These are phyloP conservation scores for Osmanthus fragrans DNA, from an alignment of 257 asterid species.

Conservation along the genomic window DNA sequence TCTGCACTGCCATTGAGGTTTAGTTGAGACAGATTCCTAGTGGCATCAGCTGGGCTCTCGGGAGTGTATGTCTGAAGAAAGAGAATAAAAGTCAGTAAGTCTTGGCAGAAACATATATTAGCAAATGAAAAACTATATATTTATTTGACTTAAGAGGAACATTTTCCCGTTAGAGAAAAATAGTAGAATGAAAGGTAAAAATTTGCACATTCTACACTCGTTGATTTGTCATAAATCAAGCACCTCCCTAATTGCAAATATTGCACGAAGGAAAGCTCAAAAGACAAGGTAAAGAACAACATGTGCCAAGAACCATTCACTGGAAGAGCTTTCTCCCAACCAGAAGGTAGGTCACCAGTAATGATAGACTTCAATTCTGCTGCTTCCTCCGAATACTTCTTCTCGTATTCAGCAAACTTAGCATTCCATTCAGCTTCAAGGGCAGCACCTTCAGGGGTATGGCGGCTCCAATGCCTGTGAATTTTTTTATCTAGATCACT, in stretches of 20 bases:
- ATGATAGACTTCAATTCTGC: constrained; percentile 61
- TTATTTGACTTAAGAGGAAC: neutral
- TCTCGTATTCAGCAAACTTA: constrained; percentile 70
- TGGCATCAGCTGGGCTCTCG: constrained; percentile 69
- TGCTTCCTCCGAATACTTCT: constrained; percentile 68
- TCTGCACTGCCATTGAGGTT: constrained; percentile 85
- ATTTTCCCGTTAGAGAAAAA: neutral
- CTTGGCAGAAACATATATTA: constrained; percentile 5
- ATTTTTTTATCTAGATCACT: constrained; percentile 19
- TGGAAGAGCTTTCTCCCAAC: constrained; percentile 84
- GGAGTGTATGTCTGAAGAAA: constrained; percentile 60
- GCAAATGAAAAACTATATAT: neutral
- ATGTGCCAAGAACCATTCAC: constrained; percentile 36
- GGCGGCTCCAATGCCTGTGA: constrained; percentile 75
- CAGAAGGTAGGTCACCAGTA: constrained; percentile 59
- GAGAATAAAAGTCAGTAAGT: neutral
- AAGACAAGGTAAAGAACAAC: neutral
- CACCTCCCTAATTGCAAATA: neutral
- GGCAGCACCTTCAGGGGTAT: constrained; percentile 61
- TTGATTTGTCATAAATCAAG: neutral
- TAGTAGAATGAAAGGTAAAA: neutral
- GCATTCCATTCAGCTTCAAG: constrained; percentile 80
- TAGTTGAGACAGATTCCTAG: constrained; percentile 64
- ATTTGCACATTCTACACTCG: neutral
- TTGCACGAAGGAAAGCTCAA: neutral